Percentiles rank a stretch among this genome's conserved stretches.
Evolutionary conservation across 805 yeast genomes (phyloP).

Genomic region (Lipomyces sp.): DNA sequence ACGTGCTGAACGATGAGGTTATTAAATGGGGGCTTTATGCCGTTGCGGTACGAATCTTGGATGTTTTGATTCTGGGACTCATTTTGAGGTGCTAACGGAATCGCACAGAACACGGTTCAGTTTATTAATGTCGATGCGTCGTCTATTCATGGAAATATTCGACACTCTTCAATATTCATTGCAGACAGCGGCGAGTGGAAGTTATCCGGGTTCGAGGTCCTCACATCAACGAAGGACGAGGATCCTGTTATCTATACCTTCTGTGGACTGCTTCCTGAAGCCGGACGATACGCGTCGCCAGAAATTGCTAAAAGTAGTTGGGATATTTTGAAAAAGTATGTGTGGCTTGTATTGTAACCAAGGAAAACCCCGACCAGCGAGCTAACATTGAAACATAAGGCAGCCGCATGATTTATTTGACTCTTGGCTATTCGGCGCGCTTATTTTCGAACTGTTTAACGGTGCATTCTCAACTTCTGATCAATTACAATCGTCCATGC

Average conservation of each 20-base stretch:
- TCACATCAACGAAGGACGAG: constrained; percentile 57
- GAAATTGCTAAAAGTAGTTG: constrained; percentile 57
- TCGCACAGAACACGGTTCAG: constrained; percentile 51
- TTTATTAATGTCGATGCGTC: constrained; percentile 61
- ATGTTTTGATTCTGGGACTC: not conserved
- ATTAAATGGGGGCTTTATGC: constrained; percentile 60
- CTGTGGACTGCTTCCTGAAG: constrained; percentile 46
- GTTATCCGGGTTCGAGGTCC: constrained; percentile 77
- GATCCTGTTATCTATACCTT: constrained; percentile 46
- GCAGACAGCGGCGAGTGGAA: constrained; percentile 80
- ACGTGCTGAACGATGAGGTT: constrained; percentile 42
- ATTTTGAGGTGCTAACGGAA: not conserved
- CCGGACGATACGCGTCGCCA: constrained; percentile 54
- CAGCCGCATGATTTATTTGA: constrained; percentile 52
- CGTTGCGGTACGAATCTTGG: constrained; percentile 46
- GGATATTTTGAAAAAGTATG: constrained; percentile 41
- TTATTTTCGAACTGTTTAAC: constrained; percentile 56
- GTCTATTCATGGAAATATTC: constrained; percentile 68
- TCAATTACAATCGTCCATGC: constrained; percentile 35
- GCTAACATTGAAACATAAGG: constrained; percentile 37
- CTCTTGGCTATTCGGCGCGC: constrained; percentile 64
- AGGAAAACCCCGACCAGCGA: not conserved
- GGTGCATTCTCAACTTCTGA: constrained; percentile 34
- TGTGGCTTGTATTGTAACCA: not conserved
- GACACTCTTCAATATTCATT: constrained; percentile 63